Evolutionary conservation across 2,329 filamentous ascomycete genomes (phyloP).

Genomic region (Celoporthe dispersa): DNA sequence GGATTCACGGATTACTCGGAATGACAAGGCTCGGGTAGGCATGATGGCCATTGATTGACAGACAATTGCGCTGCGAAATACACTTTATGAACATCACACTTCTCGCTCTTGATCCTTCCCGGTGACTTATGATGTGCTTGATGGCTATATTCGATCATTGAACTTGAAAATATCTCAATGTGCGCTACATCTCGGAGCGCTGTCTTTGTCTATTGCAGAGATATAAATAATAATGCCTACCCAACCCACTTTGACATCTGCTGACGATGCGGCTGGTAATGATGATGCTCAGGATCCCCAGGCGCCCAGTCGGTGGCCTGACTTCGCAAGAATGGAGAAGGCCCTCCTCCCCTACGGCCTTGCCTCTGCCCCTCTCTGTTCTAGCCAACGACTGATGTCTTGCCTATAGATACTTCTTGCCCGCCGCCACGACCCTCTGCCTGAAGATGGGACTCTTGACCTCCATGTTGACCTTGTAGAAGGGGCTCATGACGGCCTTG

Average conservation of each 20-base stretch:
- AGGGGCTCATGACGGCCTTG: slow-evolving; percentile 96
- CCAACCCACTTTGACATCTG: neutral
- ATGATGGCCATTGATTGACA: slow-evolving; percentile 30
- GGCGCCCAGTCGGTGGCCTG: neutral
- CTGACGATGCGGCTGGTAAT: neutral
- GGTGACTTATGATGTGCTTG: slow-evolving; percentile 2
- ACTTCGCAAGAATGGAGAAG: neutral
- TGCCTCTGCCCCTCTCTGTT: neutral
- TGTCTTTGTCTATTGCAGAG: neutral
- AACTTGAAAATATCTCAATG: too few relatives aligned
- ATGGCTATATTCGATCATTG: neutral
- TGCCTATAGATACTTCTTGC: slow-evolving; percentile 83
- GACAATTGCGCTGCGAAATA: slow-evolving; percentile 30
- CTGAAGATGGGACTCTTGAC: slow-evolving; percentile 88
- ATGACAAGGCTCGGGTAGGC: slow-evolving; percentile 33
- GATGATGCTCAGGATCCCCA: neutral
- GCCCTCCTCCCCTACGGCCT: neutral
- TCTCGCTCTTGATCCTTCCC: neutral
- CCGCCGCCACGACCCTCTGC: slow-evolving; percentile 79
- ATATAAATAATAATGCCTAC: neutral
- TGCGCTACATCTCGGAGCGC: neutral
- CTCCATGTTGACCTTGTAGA: slow-evolving; percentile 84
- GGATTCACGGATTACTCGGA: slow-evolving; percentile 32
- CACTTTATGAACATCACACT: slow-evolving; percentile 32
- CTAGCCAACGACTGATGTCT: neutral